Evolutionary conservation across 83 land plant species (phyloP).

Genomic region (Diphasiastrum complanatum): DNA sequence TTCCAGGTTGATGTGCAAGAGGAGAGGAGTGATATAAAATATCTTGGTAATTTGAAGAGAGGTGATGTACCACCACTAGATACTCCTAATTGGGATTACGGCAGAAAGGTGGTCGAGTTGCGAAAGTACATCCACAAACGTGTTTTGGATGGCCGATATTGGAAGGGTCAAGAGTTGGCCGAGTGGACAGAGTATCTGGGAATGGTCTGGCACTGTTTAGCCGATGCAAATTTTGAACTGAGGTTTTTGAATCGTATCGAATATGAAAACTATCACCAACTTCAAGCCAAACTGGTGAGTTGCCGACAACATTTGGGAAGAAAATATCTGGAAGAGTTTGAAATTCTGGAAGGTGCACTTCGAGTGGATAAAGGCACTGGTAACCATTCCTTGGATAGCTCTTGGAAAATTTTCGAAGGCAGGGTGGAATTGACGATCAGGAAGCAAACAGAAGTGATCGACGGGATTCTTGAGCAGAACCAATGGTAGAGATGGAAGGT

Average conservation of each 20-base stretch:
- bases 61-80: slow-evolving; percentile 2
- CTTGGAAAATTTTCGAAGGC: neutral
- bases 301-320: neutral
- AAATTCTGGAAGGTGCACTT: neutral
- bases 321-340: slow-evolving; percentile 10
- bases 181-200: neutral
- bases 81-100: slow-evolving; percentile 9
- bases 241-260: slow-evolving; percentile 7
- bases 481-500: slow-evolving; percentile 14
- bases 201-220: slow-evolving; percentile 18
- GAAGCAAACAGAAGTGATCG: neutral
- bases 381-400: neutral
- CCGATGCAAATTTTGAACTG: slow-evolving; percentile 10
- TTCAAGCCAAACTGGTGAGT: neutral
- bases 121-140: slow-evolving; percentile 4
- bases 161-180: neutral
- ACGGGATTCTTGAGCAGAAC: neutral
- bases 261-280: neutral
- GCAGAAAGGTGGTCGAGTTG: neutral
- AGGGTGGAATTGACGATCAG: neutral
- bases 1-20: neutral
- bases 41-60: slow-evolving; percentile 13
- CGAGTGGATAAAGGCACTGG: neutral
- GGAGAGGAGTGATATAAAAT: slow-evolving; percentile 4
- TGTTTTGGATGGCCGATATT: neutral